Evolutionary conservation across 352 stramenopile species (phyloP).

Genomic region (Elongisporangium anandrum): DNA sequence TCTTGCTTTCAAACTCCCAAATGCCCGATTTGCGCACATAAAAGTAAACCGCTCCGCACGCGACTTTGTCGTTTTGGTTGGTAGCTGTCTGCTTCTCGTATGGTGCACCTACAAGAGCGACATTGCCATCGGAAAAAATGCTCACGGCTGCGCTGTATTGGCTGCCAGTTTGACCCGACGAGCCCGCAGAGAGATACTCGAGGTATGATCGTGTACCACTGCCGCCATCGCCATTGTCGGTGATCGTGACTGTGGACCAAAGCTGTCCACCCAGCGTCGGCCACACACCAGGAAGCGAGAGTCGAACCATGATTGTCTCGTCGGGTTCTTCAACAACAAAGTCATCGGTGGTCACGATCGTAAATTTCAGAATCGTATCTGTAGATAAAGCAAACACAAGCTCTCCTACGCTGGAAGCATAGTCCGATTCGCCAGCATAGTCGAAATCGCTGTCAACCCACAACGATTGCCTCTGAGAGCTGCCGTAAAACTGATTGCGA

Average conservation of each 20-base stretch:
- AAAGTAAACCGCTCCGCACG: constrained; percentile 69
- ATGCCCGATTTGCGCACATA: constrained; percentile 55
- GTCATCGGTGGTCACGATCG: constrained; percentile 87
- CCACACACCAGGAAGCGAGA: constrained; percentile 92
- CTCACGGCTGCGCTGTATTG: constrained; percentile 50
- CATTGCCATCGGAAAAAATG: constrained; percentile 58
- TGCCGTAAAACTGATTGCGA: constrained; percentile 90
- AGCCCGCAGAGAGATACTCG: constrained; percentile 41
- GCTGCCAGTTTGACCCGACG: constrained; percentile 26
- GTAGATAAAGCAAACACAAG: constrained; percentile 61
- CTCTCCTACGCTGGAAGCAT: constrained; percentile 56
- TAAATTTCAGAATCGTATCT: constrained; percentile 51
- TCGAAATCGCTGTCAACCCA: constrained; percentile 85
- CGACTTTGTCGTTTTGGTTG: constrained; percentile 6
- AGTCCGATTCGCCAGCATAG: constrained; percentile 89
- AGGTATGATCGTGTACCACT: constrained; percentile 69
- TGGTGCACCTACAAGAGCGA: constrained; percentile 65
- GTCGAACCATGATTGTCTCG: constrained; percentile 86
- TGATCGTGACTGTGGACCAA: constrained; percentile 85
- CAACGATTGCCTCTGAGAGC: constrained; percentile 62
- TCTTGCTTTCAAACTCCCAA: constrained; percentile 60
- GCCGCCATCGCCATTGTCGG: constrained; percentile 89
- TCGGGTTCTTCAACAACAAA: constrained; percentile 88
- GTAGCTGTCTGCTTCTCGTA: constrained; percentile 26
- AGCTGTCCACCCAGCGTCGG: constrained; percentile 84